Evolutionary conservation across 176 grass and related monocot genomes (phyloP).

Genomic region (Metroxylon sagu): DNA sequence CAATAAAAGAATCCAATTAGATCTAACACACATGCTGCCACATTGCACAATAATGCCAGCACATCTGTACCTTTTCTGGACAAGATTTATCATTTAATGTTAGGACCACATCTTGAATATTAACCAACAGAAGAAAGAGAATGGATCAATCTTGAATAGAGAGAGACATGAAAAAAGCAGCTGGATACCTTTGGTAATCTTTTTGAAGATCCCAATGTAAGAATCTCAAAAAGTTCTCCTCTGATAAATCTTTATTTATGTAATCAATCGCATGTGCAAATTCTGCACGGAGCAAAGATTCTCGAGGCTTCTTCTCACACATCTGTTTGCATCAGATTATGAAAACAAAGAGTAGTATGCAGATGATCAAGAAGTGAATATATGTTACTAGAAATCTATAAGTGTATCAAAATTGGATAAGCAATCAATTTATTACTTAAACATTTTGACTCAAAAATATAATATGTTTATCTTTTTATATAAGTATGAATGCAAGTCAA

Average conservation of each 20-base stretch:
- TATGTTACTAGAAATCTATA: too few relatives aligned
- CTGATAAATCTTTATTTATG: slow-evolving; percentile 69
- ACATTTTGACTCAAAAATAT: too few relatives aligned
- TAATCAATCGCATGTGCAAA: slow-evolving; percentile 83
- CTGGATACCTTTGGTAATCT: slow-evolving; percentile 64
- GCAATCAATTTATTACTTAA: too few relatives aligned
- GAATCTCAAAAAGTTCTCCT: slow-evolving; percentile 60
- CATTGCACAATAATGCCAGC: slow-evolving; percentile 57
- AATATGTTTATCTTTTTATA: too few relatives aligned
- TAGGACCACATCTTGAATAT: not conserved
- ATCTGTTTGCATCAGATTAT: slow-evolving; percentile 32
- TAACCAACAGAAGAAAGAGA: too few relatives aligned
- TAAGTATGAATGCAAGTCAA: too few relatives aligned
- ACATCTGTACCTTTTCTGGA: slow-evolving; percentile 66
- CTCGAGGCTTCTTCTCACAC: slow-evolving; percentile 92
- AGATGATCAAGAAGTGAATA: too few relatives aligned
- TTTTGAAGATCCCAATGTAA: slow-evolving; percentile 98
- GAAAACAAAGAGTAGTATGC: too few relatives aligned
- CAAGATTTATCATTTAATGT: slow-evolving; percentile 12
- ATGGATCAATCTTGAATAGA: too few relatives aligned
- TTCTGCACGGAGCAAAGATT: slow-evolving; percentile 81
- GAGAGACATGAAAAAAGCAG: not conserved
- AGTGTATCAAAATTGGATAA: too few relatives aligned
- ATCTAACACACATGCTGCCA: slow-evolving; percentile 63
- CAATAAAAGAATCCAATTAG: slow-evolving; percentile 71